Percentiles rank a stretch among this genome's conserved stretches.
These are phyloP conservation scores for Cryphonectria radicalis DNA, from an alignment of 2,329 filamentous ascomycete species.

Conservation along the genomic window DNA sequence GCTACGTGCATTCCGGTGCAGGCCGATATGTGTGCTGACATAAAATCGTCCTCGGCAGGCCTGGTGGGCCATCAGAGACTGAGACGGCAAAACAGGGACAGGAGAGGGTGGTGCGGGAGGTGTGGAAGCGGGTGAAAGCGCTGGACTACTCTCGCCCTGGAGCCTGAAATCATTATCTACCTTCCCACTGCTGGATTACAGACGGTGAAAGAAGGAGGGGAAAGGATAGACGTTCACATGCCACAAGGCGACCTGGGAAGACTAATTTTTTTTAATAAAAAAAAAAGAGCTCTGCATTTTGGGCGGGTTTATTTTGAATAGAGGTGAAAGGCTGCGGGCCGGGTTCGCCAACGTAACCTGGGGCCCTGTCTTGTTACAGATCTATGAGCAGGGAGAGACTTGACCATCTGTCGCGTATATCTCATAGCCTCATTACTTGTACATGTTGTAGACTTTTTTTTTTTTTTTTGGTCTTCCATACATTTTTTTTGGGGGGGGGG, in stretches of 20 bases:
- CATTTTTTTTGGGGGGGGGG: no score
- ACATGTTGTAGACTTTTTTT: constrained; percentile 17
- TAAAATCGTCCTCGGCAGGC: constrained; percentile 45
- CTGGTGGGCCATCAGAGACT: constrained; percentile 62
- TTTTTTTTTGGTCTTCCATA: not conserved
- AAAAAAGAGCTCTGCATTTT: not conserved
- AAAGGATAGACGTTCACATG: not conserved
- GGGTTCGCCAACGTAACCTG: constrained; percentile 3
- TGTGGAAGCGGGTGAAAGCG: constrained; percentile 70
- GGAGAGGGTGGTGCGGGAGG: constrained; percentile 71
- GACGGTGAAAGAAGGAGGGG: not conserved
- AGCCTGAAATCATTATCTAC: constrained; percentile 38
- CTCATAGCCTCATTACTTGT: constrained; percentile 13
- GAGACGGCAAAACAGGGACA: constrained; percentile 71
- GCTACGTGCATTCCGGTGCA: no score
- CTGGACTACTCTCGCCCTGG: constrained; percentile 72
- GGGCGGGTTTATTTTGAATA: constrained; percentile 48
- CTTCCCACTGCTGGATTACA: not conserved
- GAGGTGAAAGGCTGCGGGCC: constrained; percentile 23
- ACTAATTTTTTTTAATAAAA: no score
- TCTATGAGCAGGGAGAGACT: constrained; percentile 26
- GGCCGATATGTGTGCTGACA: not conserved
- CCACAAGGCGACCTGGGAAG: not conserved
- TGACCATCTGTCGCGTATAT: constrained; percentile 19
- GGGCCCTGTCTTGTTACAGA: constrained; percentile 24